Evolutionary conservation across 2,329 filamentous ascomycete genomes (phyloP).

Genomic region (Pseudogymnoascus pannorum): DNA sequence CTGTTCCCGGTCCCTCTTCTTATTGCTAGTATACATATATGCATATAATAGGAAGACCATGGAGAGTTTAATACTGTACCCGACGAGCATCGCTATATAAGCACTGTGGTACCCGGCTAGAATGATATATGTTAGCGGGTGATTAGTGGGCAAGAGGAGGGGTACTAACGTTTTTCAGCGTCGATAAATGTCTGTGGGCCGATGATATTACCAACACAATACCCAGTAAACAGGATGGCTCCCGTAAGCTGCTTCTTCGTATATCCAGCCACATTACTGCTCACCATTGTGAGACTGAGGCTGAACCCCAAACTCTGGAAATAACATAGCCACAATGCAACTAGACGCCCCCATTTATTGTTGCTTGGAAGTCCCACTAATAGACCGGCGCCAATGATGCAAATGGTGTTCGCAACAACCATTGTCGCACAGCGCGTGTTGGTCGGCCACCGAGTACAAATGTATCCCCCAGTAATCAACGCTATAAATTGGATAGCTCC

Average conservation of each 20-base stretch:
- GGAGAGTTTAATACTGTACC: slow-evolving; percentile 45
- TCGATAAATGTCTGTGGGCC: slow-evolving; percentile 31
- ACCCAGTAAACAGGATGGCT: slow-evolving; percentile 44
- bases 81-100: slow-evolving; percentile 41
- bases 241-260: slow-evolving; percentile 48
- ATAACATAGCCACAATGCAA: slow-evolving; percentile 50
- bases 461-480: slow-evolving; percentile 41
- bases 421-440: slow-evolving; percentile 45
- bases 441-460: slow-evolving; percentile 46
- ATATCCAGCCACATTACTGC: slow-evolving; percentile 45
- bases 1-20: slow-evolving; percentile 43
- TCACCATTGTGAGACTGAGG: slow-evolving; percentile 46
- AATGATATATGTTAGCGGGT: slow-evolving; percentile 10
- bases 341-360: slow-evolving; percentile 50
- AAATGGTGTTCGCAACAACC: slow-evolving; percentile 47
- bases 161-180: slow-evolving; percentile 23
- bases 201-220: slow-evolving; percentile 48
- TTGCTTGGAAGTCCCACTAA: slow-evolving; percentile 42
- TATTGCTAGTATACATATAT: slow-evolving; percentile 49
- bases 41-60: slow-evolving; percentile 44
- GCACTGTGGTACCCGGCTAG: slow-evolving; percentile 29
- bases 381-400: slow-evolving; percentile 44
- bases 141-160: slow-evolving; percentile 11
- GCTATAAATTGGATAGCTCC: slow-evolving; percentile 50
- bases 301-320: slow-evolving; percentile 47